Conservation (phyloP, 78 protist genomes). For the Dictyostelium purpureum region DNA sequence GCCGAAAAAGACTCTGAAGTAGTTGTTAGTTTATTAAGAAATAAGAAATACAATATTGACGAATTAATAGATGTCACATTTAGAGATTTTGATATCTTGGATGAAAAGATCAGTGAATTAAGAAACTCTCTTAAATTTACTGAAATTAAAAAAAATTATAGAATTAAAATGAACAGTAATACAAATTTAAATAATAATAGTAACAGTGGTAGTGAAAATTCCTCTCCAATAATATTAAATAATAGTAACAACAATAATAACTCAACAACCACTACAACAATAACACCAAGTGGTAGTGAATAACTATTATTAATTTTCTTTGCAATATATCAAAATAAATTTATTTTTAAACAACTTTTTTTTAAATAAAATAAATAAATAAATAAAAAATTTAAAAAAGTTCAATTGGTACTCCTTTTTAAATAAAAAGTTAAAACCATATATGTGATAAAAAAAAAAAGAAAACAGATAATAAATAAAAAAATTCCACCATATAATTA, state of each 20-base stretch:
- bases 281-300: not conserved
- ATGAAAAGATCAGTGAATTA: slow-evolving; percentile 34
- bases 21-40: slow-evolving; percentile 21
- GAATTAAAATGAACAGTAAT: not conserved
- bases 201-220: not conserved
- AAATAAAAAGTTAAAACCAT: too few relatives aligned
- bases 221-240: not conserved
- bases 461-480: too few relatives aligned
- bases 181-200: not conserved
- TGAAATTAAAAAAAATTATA: slow-evolving; percentile 56
- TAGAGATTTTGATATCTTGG: slow-evolving; percentile 40
- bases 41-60: slow-evolving; percentile 32
- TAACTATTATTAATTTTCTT: too few relatives aligned
- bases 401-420: too few relatives aligned
- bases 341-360: too few relatives aligned
- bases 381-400: too few relatives aligned
- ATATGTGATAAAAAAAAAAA: too few relatives aligned
- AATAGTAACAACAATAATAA: too few relatives aligned
- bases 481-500: too few relatives aligned
- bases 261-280: not conserved
- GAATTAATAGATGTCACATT: slow-evolving; percentile 58
- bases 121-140: slow-evolving; percentile 65
- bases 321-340: too few relatives aligned
- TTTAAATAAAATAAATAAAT: too few relatives aligned
- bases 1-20: slow-evolving; percentile 66